Base-by-base conservation (phyloP, 208 protist species). In the Trypanosoma conorhini region DNA sequence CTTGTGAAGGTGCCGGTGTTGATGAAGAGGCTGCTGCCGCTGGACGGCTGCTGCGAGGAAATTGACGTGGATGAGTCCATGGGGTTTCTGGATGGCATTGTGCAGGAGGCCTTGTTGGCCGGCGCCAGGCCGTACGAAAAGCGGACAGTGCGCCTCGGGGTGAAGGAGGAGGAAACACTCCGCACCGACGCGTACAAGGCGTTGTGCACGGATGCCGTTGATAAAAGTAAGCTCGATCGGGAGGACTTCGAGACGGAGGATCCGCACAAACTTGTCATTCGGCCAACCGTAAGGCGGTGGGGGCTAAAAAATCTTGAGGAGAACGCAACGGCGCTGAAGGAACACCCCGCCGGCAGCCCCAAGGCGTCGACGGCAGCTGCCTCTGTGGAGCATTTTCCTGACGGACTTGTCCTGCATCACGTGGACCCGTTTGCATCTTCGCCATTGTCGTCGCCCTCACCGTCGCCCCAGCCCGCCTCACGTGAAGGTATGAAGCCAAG, bases 41-140 rank as follows among this genome's bases (percentile, higher is more conserved):
- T 82, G 38, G 90, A 96, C 71, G 88, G 90, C 31, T 89, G 80
- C 72, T 93, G 85, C 70, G 87, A 92, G 61, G 77, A 84, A 21
- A 67, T 93, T 57, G 72, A 88, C 13, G 78, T 85, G 35, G 86
- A 95, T 60, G 64, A 55, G 13, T 62, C 48, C 13, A 77, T 96
- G 57, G 26, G 54, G 24, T 92, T 87, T 62, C 65, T 93, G 0
- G 71, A 94, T 59, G 17, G 22, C 44, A 72, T 90, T 51, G 82
- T 94, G 7, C 50, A 83, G 50, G 35, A 70, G 48, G 79, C 85
- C 3, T 30, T 82, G 7, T 15, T 58, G 30, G 67, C 66, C 21
- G 91, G 91, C 19, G 85, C 86, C 12, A 76, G 52, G 40, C 67
- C 70, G 46, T 94, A 93, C 62, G 62, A 79, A 7, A 68, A 64